Base-by-base conservation (phyloP, 2,329 filamentous ascomycete species). In the Paecilomyces dactylethromorphus region DNA sequence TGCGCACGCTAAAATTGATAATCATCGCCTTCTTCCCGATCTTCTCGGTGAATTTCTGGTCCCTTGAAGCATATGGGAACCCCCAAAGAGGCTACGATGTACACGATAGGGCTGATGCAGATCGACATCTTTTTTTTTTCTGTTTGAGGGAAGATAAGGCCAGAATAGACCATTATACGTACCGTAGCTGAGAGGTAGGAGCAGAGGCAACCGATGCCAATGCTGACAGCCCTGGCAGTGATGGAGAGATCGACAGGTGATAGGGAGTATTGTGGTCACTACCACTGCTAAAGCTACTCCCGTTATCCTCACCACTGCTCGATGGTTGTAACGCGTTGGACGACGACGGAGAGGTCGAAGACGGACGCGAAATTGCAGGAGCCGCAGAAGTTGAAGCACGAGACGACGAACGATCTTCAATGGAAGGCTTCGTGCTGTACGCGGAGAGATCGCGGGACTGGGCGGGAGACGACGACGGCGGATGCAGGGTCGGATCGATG, bases 131-230 rank as follows among this genome's bases (percentile, higher is more conserved):
- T 11, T 29, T 52, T n/a, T n/a, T n/a, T 29, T 29, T n/a, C n/a
- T n/a, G n/a, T n/a, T 5, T 29, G 26, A 29, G 15, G 50, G 26
- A 3, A 2, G 10, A 52, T 10, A 24, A 21, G 26, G 18, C 39
- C 39, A 45, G 18, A 45, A 10, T 18, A 29, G 26, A 32, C 6
- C 11, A 5, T 32, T 58, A 61, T 59, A 68, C 77, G 68, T 80
- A 82, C 80, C 81, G 81, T 66, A 79, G 69, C 71, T 77, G 81
- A 60, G 79, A 81, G 66, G 77, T 76, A 49, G 78, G 77, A 56
- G 77, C 79, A 31, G 81, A 79, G 35, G 82, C 82, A 65, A 85
- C 76, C 57, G 82, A 84, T 51, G 85, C 84, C 65, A 87, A 76
- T 45, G 84, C 79, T 56, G 84, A 84, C 56, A 87, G 72, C 24